Evolutionary conservation across 176 grass and related monocot genomes (phyloP).

Genomic region (Musa itinerans): DNA sequence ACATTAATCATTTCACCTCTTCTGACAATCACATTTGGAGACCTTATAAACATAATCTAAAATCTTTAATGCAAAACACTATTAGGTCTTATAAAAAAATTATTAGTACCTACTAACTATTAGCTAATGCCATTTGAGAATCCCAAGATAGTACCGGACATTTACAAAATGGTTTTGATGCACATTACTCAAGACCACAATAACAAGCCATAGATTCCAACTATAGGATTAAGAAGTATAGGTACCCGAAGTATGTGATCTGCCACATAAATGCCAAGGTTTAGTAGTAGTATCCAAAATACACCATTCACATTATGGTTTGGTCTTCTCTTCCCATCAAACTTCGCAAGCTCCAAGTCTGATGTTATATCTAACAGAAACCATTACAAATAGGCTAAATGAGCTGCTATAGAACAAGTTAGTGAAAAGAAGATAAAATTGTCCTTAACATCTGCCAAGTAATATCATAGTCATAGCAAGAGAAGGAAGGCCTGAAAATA

Average conservation of each 20-base stretch:
- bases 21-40: too few relatives aligned
- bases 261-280: slow-evolving; percentile 75
- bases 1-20: too few relatives aligned
- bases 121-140: background rate
- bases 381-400: background rate
- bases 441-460: background rate
- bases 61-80: too few relatives aligned
- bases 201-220: background rate
- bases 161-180: background rate
- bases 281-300: slow-evolving; percentile 97
- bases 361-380: slow-evolving; percentile 47
- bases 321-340: slow-evolving; percentile 39
- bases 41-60: too few relatives aligned
- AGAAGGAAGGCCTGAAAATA: background rate
- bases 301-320: slow-evolving; percentile 50
- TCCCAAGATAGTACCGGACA: background rate
- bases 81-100: background rate
- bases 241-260: slow-evolving; percentile 78
- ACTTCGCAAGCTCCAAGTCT: slow-evolving; percentile 76
- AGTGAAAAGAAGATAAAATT: background rate
- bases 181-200: background rate
- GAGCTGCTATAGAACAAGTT: background rate
- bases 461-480: background rate
- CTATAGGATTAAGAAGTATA: background rate
- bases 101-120: background rate